phyloP scores from a whole-genome alignment of 2,329 filamentous ascomycete genomes.

The Remersonia thermophila region DNA sequence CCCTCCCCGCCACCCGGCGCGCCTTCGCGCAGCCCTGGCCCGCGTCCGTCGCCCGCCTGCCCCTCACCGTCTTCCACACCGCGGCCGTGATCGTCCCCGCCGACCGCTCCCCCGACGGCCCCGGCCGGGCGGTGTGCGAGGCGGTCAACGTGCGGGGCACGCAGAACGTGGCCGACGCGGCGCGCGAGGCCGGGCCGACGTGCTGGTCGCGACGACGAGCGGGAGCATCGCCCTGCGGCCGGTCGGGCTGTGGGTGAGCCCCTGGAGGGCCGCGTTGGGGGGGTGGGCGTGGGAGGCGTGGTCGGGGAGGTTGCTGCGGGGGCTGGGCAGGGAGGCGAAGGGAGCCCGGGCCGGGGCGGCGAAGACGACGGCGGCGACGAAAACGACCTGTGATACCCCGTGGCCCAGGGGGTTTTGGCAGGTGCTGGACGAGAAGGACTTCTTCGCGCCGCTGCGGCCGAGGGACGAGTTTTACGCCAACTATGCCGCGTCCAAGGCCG shows the following conservation, averaged over 20 bases:
- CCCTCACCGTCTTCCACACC: constrained; percentile 45
- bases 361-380: constrained; percentile 5
- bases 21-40: constrained; percentile 38
- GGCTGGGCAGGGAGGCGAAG: too few relatives aligned
- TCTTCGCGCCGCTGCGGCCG: constrained; percentile 24
- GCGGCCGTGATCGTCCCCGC: constrained; percentile 41
- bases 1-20: constrained; percentile 26
- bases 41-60: constrained; percentile 25
- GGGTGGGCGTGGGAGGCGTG: too few relatives aligned
- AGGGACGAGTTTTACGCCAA: constrained; percentile 34
- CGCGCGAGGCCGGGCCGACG: constrained; percentile 31
- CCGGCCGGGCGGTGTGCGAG: constrained; percentile 27
- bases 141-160: constrained; percentile 41
- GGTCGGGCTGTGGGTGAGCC: constrained; percentile 30
- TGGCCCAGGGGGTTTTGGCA: constrained; percentile 32
- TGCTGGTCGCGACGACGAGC: constrained; percentile 42
- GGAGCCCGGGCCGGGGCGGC: too few relatives aligned
- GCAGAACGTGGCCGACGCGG: constrained; percentile 34
- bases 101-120: constrained; percentile 34
- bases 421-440: constrained; percentile 32
- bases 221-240: constrained; percentile 32
- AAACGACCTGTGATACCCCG: too few relatives aligned
- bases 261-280: constrained; percentile 27
- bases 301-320: too few relatives aligned
- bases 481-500: constrained; percentile 39